Evolutionary conservation across 345 rosid species (phyloP), one percentile per base, ranked within the genome.

Genomic region (Leavenworthia alabamica): DNA sequence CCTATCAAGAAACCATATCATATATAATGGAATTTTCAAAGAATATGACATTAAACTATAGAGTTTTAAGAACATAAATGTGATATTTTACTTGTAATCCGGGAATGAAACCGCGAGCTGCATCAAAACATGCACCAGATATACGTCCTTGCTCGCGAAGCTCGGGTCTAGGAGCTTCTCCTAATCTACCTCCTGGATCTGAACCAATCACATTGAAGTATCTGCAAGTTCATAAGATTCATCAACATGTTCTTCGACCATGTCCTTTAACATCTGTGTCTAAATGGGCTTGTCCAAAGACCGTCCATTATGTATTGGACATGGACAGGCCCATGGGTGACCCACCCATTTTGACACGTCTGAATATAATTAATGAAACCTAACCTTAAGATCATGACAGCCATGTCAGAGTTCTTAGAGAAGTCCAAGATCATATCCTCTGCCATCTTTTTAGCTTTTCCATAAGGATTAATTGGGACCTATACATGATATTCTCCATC

Each of bases 121-220:
- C 99, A 75, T 93, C 99, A 36, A 93, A 93, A 70, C 99, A 93
- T 50, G 99, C 97, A 57, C 96, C 97, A 2, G 97, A 93, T 31
- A 90, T 90, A 13, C 99, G 79, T 56, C 99, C 99, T 75, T 93
- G 99, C 40, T 93, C 96, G 7, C 97, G 96, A 42, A 90, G 76
- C 70, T 93, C 99, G 16, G 99, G 90, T 71, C 82, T 82, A 10
- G 99, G 99, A 63, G 99, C 94, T 83, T 93, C 99, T 41, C 99
- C 99, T 59, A 93, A 63, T 67, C 92, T 86, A 27, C 99, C 99
- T 45, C 80, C 85, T 13, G 96, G 97, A 75, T 93, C 99, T 22
- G 97, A 93, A 40, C 99, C 99, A 14, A 93, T 93, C 72, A 93
- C 99, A 64, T 93, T 93, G 86, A 93, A 93, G 83, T 93, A 93